phyloP scores from a whole-genome alignment of 2,329 filamentous ascomycete species.

The Juglanconis sp. region DNA sequence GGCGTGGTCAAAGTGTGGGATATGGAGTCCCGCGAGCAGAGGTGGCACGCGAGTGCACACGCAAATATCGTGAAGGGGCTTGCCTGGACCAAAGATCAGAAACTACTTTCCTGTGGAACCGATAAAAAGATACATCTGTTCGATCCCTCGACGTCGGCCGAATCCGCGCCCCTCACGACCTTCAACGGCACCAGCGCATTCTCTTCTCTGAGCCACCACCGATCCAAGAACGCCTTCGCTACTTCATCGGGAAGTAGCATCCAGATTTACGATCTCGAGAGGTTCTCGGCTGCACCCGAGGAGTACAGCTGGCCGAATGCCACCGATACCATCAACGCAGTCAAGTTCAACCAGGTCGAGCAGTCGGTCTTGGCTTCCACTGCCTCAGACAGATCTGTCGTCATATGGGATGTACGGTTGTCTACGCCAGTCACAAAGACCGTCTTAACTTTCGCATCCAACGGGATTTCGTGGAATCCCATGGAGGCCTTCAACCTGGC shows the following conservation, averaged over 20 bases:
- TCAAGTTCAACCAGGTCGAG: constrained; percentile 91
- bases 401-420: constrained; percentile 85
- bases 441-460: constrained; percentile 76
- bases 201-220: constrained; percentile 79
- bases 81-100: constrained; percentile 82
- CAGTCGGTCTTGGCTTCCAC: constrained; percentile 85
- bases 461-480: constrained; percentile 87
- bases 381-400: constrained; percentile 79
- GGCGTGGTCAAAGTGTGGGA: constrained; percentile 76
- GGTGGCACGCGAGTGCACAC: constrained; percentile 75
- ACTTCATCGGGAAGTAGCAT: constrained; percentile 68
- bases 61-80: constrained; percentile 92
- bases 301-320: constrained; percentile 83
- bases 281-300: constrained; percentile 77
- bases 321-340: constrained; percentile 83
- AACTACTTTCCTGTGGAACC: constrained; percentile 80
- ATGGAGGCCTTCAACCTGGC: constrained; percentile 86
- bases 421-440: constrained; percentile 78
- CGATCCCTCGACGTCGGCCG: constrained; percentile 71
- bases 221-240: constrained; percentile 75
- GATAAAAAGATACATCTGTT: constrained; percentile 88
- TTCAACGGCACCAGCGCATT: constrained; percentile 82
- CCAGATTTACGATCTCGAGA: constrained; percentile 83
- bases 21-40: constrained; percentile 67
- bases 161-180: constrained; percentile 71